Conservation (phyloP, 495 filamentous ascomycete species). For the Hyaloscypha finlandica region DNA sequence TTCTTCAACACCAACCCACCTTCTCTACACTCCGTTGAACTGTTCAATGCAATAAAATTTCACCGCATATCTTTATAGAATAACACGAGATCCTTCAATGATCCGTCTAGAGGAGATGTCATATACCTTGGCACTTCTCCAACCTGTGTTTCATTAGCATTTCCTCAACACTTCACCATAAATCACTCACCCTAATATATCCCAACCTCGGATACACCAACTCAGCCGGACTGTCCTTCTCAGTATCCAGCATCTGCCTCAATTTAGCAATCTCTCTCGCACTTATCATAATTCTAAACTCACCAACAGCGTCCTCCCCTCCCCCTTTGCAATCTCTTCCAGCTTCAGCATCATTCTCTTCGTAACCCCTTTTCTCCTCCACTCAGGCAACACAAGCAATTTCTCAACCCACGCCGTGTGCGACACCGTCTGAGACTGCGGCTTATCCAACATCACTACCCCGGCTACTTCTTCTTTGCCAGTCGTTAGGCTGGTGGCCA, state of each 20-base stretch:
- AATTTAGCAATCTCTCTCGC: neutral
- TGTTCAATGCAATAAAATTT: neutral
- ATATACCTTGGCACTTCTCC: constrained; percentile 25
- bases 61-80: constrained; percentile 30
- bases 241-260: constrained; percentile 27
- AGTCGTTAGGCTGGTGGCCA: constrained; percentile 1
- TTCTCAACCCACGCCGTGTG: constrained; percentile 28
- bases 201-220: constrained; percentile 27
- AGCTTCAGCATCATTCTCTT: constrained; percentile 24
- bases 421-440: constrained; percentile 16
- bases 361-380: constrained; percentile 22
- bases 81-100: constrained; percentile 15
- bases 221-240: constrained; percentile 30
- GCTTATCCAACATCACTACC: constrained; percentile 20
- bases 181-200: constrained; percentile 23
- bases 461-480: constrained; percentile 23
- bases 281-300: neutral
- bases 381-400: constrained; percentile 24
- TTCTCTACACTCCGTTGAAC: too few relatives aligned
- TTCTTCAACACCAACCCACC: too few relatives aligned
- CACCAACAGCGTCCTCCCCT: constrained; percentile 25
- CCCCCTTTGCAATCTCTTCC: constrained; percentile 22
- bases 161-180: neutral
- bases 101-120: constrained; percentile 22
- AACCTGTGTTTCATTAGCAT: constrained; percentile 6